phyloP scores from a whole-genome alignment of 306 rosid species.

The Castanopsis chinensis region DNA sequence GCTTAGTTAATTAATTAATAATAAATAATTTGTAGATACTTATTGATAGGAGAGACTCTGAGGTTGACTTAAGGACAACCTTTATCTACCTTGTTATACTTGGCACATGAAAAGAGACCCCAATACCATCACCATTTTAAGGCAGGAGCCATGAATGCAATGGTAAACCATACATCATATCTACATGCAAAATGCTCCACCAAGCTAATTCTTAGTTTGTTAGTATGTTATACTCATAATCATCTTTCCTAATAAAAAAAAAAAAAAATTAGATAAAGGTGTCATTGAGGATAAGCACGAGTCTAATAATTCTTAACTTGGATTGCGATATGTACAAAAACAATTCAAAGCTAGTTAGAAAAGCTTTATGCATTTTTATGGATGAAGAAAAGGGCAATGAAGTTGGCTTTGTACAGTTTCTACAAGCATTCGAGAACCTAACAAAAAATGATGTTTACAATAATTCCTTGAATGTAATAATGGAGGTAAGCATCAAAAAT shows the following conservation, averaged over 20 bases:
- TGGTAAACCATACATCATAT: not conserved
- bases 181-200: not conserved
- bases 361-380: not conserved
- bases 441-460: not conserved
- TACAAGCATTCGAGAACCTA: not conserved
- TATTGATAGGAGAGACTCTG: no score
- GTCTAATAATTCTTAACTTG: not conserved
- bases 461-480: not conserved
- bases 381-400: not conserved
- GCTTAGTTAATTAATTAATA: no score
- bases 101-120: no score
- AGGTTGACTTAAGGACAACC: no score
- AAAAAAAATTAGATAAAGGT: not conserved
- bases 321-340: not conserved
- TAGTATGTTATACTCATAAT: not conserved
- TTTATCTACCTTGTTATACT: no score
- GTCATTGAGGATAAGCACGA: not conserved
- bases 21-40: no score
- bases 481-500: not conserved
- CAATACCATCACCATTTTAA: no score
- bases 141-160: no score
- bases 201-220: not conserved
- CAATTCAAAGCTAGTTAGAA: not conserved
- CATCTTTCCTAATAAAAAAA: not conserved
- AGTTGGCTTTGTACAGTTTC: not conserved